A percentile compares a stretch with the other conserved stretches of the same genome.
phyloP scores from a whole-genome alignment of 345 rosid species.

The Euphorbia peplus region DNA sequence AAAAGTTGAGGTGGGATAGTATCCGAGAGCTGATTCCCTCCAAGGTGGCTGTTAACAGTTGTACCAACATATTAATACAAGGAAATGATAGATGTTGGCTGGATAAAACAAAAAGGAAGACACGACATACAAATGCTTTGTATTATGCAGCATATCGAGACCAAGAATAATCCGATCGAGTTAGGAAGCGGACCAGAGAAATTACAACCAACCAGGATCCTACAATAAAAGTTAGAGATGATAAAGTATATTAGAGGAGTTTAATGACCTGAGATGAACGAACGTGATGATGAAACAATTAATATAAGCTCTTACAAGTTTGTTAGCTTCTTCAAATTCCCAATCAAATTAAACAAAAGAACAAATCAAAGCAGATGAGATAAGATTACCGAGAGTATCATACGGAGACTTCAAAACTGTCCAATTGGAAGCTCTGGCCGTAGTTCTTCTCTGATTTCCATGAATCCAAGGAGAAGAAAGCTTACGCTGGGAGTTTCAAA shows the following conservation, averaged over 20 bases:
- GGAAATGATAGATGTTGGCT: background rate
- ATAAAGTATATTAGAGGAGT: constrained; percentile 3
- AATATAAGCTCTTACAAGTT: constrained; percentile 52
- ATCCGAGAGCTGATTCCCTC: constrained; percentile 64
- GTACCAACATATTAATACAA: constrained; percentile 1
- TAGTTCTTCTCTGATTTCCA: constrained; percentile 55
- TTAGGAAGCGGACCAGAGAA: constrained; percentile 68
- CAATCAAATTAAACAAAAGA: too few species aligned
- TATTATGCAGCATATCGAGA: constrained; percentile 59
- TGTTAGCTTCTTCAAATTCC: constrained; percentile 35
- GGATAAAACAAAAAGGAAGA: background rate
- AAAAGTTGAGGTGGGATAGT: constrained; percentile 60
- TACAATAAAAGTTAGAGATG: constrained; percentile 22
- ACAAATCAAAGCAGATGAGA: too few species aligned
- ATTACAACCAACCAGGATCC: constrained; percentile 72
- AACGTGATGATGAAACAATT: background rate
- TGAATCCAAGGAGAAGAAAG: constrained; percentile 38
- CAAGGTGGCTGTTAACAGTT: constrained; percentile 61
- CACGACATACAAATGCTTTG: constrained; percentile 75
- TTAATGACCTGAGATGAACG: background rate
- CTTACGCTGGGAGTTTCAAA: constrained; percentile 46
- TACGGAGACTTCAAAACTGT: constrained; percentile 69
- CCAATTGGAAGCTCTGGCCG: constrained; percentile 68
- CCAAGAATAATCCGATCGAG: constrained; percentile 71
- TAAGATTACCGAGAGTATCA: constrained; percentile 83